Conservation (phyloP, 2,329 filamentous ascomycete genomes). For the Clonostachys rosea region DNA sequence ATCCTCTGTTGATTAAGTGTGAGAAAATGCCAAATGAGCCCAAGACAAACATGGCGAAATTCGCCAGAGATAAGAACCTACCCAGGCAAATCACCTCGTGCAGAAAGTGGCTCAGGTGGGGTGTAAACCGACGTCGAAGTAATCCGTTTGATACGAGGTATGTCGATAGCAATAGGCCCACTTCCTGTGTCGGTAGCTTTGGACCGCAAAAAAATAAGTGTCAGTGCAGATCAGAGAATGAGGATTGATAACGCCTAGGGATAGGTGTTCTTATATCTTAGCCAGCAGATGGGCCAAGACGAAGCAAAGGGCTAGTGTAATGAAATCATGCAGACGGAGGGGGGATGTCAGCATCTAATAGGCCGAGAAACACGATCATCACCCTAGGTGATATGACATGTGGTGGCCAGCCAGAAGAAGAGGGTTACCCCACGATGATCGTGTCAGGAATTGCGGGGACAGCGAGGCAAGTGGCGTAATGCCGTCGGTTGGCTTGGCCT, state of each 20-base stretch:
- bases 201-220: slow-evolving; percentile 9
- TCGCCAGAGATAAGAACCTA: slow-evolving; percentile 26
- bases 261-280: neutral
- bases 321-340: neutral
- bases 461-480: too few relatives aligned
- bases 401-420: too few relatives aligned
- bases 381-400: too few relatives aligned
- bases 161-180: slow-evolving; percentile 49
- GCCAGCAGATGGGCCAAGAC: neutral
- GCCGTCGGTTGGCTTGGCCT: too few relatives aligned
- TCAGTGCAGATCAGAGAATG: neutral
- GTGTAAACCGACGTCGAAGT: slow-evolving; percentile 32
- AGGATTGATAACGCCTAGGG: neutral
- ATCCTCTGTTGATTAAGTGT: slow-evolving; percentile 35
- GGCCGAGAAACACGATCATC: too few relatives aligned
- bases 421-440: too few relatives aligned
- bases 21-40: slow-evolving; percentile 2
- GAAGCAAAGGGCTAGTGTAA: neutral
- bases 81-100: slow-evolving; percentile 54
- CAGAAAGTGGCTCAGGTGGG: slow-evolving; percentile 46
- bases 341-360: neutral
- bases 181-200: slow-evolving; percentile 14
- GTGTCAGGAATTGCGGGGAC: too few relatives aligned
- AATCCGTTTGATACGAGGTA: slow-evolving; percentile 30
- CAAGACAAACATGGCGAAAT: neutral